Evolutionary conservation across 805 yeast genomes (phyloP).

Genomic region (Kodamaea leandrae): DNA sequence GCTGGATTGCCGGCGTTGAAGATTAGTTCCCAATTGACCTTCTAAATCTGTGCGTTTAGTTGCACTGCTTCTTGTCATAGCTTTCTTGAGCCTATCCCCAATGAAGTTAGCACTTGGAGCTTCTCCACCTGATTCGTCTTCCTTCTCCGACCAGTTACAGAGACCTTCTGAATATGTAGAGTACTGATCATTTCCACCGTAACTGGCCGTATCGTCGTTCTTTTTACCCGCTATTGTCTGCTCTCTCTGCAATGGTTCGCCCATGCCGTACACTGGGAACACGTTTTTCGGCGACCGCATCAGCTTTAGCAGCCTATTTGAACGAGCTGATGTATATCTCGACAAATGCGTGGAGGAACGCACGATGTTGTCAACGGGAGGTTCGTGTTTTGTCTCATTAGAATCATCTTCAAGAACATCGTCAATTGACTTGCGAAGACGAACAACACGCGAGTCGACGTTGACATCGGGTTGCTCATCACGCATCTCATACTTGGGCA

Average conservation of each 20-base stretch:
- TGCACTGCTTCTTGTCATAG: constrained; percentile 13
- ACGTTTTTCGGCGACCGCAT: constrained; percentile 66
- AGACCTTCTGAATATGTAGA: constrained; percentile 6
- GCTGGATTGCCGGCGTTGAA: background rate
- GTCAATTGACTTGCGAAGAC: constrained; percentile 23
- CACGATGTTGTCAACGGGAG: constrained; percentile 5
- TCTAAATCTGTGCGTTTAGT: constrained; percentile 2
- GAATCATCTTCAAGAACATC: constrained; percentile 5
- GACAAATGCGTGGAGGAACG: constrained; percentile 14
- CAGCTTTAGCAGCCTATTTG: background rate
- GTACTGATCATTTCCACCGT: constrained; percentile 4
- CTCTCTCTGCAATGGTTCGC: constrained; percentile 57
- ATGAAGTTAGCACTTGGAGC: constrained; percentile 19
- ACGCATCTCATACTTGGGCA: constrained; percentile 67
- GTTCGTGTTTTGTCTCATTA: constrained; percentile 1
- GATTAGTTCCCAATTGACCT: background rate
- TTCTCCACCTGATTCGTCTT: constrained; percentile 9
- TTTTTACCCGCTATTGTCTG: constrained; percentile 49
- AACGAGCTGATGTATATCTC: constrained; percentile 5
- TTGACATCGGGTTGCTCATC: constrained; percentile 81
- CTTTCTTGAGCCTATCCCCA: constrained; percentile 20
- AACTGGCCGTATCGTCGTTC: background rate
- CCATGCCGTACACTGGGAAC: constrained; percentile 80
- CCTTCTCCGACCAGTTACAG: constrained; percentile 7
- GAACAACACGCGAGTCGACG: constrained; percentile 75